These are phyloP conservation scores for Fraxinus excelsior DNA, from an alignment of 257 asterid species.

Conservation along the genomic window DNA sequence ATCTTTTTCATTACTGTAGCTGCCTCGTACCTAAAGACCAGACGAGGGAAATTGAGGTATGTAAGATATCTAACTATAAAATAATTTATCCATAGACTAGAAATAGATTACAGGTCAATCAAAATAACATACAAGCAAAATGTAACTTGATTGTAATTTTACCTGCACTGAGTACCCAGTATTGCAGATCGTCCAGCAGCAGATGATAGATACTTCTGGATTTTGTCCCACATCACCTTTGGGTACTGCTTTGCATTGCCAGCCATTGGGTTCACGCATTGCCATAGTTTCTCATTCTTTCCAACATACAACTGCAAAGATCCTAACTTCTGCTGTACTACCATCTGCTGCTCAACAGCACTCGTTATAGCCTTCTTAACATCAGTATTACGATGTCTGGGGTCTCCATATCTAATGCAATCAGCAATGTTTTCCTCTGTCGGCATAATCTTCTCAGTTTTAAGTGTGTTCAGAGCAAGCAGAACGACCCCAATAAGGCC, in stretches of 20 bases:
- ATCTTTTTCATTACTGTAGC: too few relatives aligned
- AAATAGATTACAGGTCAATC: not conserved
- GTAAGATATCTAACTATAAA: conserved; percentile 8
- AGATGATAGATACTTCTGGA: conserved; percentile 73
- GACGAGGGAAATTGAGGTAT: conserved; percentile 28
- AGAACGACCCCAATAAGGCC: conserved; percentile 77
- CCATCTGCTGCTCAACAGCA: conserved; percentile 84
- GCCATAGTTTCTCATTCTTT: conserved; percentile 84
- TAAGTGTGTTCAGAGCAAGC: conserved; percentile 79
- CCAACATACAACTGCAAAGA: conserved; percentile 63
- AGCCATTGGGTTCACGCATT: conserved; percentile 69
- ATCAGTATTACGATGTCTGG: conserved; percentile 69
- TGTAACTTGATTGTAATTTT: not conserved
- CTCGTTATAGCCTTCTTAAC: conserved; percentile 80
- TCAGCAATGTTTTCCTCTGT: conserved; percentile 75
- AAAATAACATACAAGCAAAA: conserved; percentile 14
- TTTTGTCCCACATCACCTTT: conserved; percentile 72
- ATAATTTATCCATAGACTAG: not conserved
- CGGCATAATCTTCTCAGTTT: conserved; percentile 81
- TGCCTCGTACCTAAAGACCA: conserved; percentile 79
- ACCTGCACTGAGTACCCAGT: conserved; percentile 79
- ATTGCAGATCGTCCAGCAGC: conserved; percentile 74
- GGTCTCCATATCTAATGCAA: conserved; percentile 77
- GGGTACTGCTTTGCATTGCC: conserved; percentile 53
- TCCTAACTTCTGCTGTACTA: conserved; percentile 65